A percentile compares a stretch with the other conserved stretches of the same genome.
Conservation (phyloP, 73 alveolate genomes). For the Paramecium primaurelia region DNA sequence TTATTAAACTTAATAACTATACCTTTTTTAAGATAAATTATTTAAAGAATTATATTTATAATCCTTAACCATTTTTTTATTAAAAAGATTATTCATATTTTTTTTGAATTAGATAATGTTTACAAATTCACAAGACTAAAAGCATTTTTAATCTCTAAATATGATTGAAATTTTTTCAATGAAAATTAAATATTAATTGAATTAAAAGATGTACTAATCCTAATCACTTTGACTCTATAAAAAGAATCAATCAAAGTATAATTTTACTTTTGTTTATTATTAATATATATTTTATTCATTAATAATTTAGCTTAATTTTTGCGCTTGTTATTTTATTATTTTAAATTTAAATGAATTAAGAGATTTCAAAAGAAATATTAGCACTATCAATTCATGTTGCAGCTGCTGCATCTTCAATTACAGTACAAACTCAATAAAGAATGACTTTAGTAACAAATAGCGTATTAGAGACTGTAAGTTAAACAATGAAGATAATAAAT, state of each 20-base stretch:
- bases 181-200: background rate
- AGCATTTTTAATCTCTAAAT: background rate
- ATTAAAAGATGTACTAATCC: background rate
- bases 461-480: background rate
- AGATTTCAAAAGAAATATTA: background rate
- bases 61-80: background rate
- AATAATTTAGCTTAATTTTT: background rate
- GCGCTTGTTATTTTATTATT: background rate
- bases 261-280: background rate
- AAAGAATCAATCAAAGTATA: background rate
- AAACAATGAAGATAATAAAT: background rate
- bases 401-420: background rate
- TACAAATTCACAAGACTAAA: background rate
- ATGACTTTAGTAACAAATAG: background rate
- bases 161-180: background rate
- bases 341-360: background rate
- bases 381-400: slow-evolving; percentile 14
- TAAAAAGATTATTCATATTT: background rate
- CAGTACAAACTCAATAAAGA: background rate
- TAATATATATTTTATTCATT: background rate
- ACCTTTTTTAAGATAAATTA: background rate
- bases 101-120: background rate
- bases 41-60: background rate
- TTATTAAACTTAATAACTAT: background rate
- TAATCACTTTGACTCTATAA: background rate